phyloP scores from a whole-genome alignment of 2,329 filamentous ascomycete species.

The Macrophomina pseudophaseolina region DNA sequence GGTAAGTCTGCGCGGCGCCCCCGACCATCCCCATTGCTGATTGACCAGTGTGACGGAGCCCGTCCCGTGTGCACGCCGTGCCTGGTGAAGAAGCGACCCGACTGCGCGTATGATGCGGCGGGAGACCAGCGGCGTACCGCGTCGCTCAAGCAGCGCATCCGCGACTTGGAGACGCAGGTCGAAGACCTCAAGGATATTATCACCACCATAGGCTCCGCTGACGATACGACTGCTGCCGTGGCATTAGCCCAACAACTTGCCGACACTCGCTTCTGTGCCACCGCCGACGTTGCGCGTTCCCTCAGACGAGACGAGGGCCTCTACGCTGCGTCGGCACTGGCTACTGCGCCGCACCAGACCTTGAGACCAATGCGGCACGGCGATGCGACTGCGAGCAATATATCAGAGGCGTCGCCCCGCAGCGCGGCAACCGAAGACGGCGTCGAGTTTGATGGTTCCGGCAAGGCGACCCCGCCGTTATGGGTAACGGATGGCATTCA shows the following conservation, averaged over 20 bases:
- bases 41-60: conserved; percentile 28
- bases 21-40: neutral
- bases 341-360: neutral
- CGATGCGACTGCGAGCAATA: neutral
- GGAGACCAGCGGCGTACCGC: conserved; percentile 30
- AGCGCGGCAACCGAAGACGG: neutral
- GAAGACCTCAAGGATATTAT: conserved; percentile 24
- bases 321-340: neutral
- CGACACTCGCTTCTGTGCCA: neutral
- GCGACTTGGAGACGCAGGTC: conserved; percentile 1
- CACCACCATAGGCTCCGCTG: conserved; percentile 8
- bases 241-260: conserved; percentile 10
- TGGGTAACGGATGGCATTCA: neutral
- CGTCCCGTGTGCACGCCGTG: conserved; percentile 30
- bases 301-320: neutral
- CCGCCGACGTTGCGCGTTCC: neutral
- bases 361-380: neutral
- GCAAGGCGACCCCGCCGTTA: neutral
- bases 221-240: conserved; percentile 3
- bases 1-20: conserved; percentile 28
- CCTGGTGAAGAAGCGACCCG: conserved; percentile 23
- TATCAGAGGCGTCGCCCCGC: neutral
- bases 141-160: conserved; percentile 29
- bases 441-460: neutral
- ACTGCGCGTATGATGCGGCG: conserved; percentile 30